Evolutionary conservation across 495 filamentous ascomycete genomes (phyloP), one percentile per base, ranked within the genome.

Genomic region (Penicillium crystallinum): DNA sequence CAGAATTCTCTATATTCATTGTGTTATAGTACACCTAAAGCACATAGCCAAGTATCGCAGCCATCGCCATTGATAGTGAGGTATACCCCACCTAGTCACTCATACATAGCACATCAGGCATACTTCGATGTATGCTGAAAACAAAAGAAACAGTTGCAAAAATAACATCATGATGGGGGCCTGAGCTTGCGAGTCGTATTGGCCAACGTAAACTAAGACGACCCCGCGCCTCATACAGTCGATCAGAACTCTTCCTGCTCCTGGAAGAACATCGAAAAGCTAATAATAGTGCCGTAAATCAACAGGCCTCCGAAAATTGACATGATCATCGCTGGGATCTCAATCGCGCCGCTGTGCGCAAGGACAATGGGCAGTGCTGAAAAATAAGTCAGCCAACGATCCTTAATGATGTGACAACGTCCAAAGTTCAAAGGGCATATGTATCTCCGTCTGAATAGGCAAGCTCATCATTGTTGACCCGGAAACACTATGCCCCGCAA

Each of bases 261-360:
- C 68, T 90, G 85, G 79, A 99, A 99, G 74, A 97, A 97, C 89
- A 95, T 89, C 34, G 82, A 85, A 72, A 99, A 99, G 68, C 84
- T 90, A 66, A 97, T 93, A 65, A 99, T 96, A 12, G 93, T 99
- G 30, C 90, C 90, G 68, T 99, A 99, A 59, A 97, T 97, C 67
- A 99, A 69, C 35, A 96, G 70, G 37, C 93, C 93, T 18, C 93
- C 93, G 44, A 93, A 70, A 58, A 97, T 88, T 25, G 85, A 91
- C 93, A 99, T 97, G 67, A 88, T 72, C 89, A 96, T 96, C 27
- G 93, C 93, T n/a, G 88, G 80, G 35, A 85, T 65, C 46, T 79
- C 59, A 57, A 99, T 97, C 36, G 89, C 73, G 39, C 78, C 81
- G 54, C 86, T 88, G 71, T 96, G 93, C 14, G 90, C 90, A 25